Percentiles rank a stretch among this genome's conserved stretches.
Evolutionary conservation across 176 grass and related monocot genomes (phyloP).

Genomic region (Paspalum vaginatum): DNA sequence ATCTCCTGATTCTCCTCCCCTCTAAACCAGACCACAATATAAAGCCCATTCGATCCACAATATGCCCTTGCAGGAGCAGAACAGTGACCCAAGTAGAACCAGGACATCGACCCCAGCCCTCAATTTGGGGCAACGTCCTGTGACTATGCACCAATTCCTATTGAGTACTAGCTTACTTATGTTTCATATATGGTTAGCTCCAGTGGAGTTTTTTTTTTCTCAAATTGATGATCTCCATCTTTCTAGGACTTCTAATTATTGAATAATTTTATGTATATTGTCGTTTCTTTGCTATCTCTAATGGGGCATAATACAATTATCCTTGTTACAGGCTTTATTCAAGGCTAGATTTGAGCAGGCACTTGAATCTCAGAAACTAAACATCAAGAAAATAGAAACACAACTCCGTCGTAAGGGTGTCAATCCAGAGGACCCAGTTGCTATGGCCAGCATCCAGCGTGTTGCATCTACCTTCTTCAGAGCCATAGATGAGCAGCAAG

Average conservation of each 20-base stretch:
- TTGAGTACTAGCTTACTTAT: slow-evolving; percentile 19
- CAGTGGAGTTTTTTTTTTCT: not conserved
- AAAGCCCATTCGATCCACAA: too few relatives aligned
- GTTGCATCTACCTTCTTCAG: slow-evolving; percentile 89
- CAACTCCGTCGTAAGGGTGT: slow-evolving; percentile 90
- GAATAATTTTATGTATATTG: slow-evolving; percentile 44
- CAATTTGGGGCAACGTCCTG: too few relatives aligned
- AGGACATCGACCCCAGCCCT: too few relatives aligned
- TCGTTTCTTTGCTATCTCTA: slow-evolving; percentile 20
- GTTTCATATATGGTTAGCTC: not conserved
- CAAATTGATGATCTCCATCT: not conserved
- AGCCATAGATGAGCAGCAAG: slow-evolving; percentile 95
- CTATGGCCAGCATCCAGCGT: slow-evolving; percentile 97
- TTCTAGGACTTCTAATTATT: not conserved
- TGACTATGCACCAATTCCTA: not conserved
- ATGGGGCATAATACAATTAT: not conserved
- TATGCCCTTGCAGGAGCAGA: too few relatives aligned
- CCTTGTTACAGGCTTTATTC: slow-evolving; percentile 80
- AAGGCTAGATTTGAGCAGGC: slow-evolving; percentile 99
- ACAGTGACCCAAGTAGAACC: too few relatives aligned
- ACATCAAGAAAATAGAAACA: slow-evolving; percentile 96
- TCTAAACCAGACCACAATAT: too few relatives aligned
- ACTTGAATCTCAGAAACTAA: slow-evolving; percentile 94
- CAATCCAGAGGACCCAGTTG: slow-evolving; percentile 94
- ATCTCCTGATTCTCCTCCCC: too few relatives aligned